Evolutionary conservation across 495 filamentous ascomycete species (phyloP).

Genomic region (Talaromyces borbonicus): DNA sequence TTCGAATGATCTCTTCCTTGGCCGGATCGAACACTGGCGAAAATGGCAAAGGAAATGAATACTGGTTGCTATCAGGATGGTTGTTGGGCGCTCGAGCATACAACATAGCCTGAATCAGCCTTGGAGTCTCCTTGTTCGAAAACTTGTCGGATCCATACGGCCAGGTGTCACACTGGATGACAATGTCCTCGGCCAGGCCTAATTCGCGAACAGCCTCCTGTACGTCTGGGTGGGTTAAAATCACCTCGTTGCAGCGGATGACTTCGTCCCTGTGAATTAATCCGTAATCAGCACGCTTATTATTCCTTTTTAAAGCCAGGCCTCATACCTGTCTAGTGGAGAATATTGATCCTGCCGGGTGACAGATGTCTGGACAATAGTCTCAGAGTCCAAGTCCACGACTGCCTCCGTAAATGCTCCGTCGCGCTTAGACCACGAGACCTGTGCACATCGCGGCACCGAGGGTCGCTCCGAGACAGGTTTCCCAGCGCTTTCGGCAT

Average conservation of each 20-base stretch:
- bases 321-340: conserved; percentile 1
- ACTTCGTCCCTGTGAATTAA: conserved; percentile 39
- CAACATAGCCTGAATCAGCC: conserved; percentile 1
- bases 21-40: conserved; percentile 53
- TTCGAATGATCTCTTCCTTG: conserved; percentile 40
- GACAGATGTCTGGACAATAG: neutral
- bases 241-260: conserved; percentile 44
- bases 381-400: neutral
- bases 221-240: conserved; percentile 46
- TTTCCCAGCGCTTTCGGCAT: conserved; percentile 34
- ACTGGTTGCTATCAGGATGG: conserved; percentile 41
- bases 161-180: conserved; percentile 58
- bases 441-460: conserved; percentile 37
- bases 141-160: conserved; percentile 46
- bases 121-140: neutral
- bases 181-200: conserved; percentile 50
- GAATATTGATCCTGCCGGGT: neutral
- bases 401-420: conserved; percentile 7
- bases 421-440: conserved; percentile 48
- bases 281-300: neutral
- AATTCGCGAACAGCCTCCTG: conserved; percentile 55
- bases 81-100: conserved; percentile 6
- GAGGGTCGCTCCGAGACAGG: conserved; percentile 24
- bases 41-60: conserved; percentile 59
- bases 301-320: neutral